phyloP scores from a whole-genome alignment of 2,329 filamentous ascomycete species.

The Chaetomiaceae sp. region DNA sequence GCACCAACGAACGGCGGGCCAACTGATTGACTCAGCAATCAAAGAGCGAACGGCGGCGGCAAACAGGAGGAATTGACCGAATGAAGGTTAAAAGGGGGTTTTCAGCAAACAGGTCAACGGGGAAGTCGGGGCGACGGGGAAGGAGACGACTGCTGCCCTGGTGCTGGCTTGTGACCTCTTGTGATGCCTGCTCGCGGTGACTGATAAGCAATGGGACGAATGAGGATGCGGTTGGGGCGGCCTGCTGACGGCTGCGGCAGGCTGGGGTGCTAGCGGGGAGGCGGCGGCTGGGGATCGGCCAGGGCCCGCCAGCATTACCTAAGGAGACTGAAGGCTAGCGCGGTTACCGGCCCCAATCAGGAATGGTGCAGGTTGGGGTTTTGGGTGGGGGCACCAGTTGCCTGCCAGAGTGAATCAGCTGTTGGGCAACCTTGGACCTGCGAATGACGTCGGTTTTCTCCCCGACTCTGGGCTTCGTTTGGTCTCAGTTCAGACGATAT shows the following conservation, averaged over 20 bases:
- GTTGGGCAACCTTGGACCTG: too few relatives aligned
- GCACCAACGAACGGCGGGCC: neutral
- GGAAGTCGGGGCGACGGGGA: neutral
- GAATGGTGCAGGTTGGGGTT: too few relatives aligned
- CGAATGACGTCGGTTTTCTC: too few relatives aligned
- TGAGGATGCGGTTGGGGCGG: neutral
- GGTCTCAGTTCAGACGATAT: too few relatives aligned
- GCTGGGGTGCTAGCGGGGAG: neutral
- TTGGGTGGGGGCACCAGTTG: too few relatives aligned
- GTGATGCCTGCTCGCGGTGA: neutral
- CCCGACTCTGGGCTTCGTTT: too few relatives aligned
- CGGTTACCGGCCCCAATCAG: too few relatives aligned
- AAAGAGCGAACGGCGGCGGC: neutral
- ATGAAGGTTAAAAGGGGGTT: neutral
- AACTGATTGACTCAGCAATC: neutral
- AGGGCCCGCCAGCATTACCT: too few relatives aligned
- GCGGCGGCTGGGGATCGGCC: neutral
- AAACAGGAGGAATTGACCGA: too few relatives aligned
- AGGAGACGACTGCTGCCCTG: too few relatives aligned
- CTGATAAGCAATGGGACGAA: neutral
- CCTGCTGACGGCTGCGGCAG: conserved; percentile 7
- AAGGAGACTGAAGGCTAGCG: too few relatives aligned
- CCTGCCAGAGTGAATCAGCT: too few relatives aligned
- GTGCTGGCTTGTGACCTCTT: conserved; percentile 11
- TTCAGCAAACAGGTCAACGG: neutral